A percentile compares a stretch with the other conserved stretches of the same genome.
Conservation (phyloP, 106 monocot species). For the Amphibolis antarctica region DNA sequence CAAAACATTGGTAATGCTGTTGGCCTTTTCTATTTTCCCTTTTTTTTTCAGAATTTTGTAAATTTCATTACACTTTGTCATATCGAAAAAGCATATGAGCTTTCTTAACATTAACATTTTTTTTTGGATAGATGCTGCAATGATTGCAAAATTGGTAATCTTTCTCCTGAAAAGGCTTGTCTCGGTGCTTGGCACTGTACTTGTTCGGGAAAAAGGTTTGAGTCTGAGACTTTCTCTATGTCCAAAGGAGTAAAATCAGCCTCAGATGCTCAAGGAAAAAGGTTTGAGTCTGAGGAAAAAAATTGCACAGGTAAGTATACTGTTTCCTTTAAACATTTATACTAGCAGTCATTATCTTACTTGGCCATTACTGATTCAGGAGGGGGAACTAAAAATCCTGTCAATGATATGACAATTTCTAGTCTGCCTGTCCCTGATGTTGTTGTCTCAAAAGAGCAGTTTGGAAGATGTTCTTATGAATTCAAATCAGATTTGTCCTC, state of each 20-base stretch:
- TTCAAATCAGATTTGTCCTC: background rate
- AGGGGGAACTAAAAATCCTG: background rate
- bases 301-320: conserved; percentile 2
- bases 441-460: conserved; percentile 35
- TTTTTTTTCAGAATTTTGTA: background rate
- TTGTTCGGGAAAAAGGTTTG: conserved; percentile 50
- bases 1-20: background rate
- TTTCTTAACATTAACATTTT: background rate
- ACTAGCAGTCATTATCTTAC: background rate
- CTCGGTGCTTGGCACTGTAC: conserved; percentile 54
- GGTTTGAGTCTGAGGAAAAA: conserved; percentile 18
- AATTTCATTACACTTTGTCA: background rate
- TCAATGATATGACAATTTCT: conserved; percentile 8
- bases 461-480: conserved; percentile 15
- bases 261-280: conserved; percentile 46
- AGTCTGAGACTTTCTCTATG: conserved; percentile 43
- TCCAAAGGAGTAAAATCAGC: conserved; percentile 59
- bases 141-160: conserved; percentile 60
- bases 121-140: conserved; percentile 42
- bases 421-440: conserved; percentile 16
- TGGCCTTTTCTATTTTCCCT: background rate
- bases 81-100: background rate
- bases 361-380: background rate
- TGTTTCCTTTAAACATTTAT: background rate
- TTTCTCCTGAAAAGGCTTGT: conserved; percentile 33